Percentiles rank a stretch among this genome's conserved stretches.
Evolutionary conservation across 2,329 filamentous ascomycete species (phyloP).

Genomic region (Thelonectria discophora): DNA sequence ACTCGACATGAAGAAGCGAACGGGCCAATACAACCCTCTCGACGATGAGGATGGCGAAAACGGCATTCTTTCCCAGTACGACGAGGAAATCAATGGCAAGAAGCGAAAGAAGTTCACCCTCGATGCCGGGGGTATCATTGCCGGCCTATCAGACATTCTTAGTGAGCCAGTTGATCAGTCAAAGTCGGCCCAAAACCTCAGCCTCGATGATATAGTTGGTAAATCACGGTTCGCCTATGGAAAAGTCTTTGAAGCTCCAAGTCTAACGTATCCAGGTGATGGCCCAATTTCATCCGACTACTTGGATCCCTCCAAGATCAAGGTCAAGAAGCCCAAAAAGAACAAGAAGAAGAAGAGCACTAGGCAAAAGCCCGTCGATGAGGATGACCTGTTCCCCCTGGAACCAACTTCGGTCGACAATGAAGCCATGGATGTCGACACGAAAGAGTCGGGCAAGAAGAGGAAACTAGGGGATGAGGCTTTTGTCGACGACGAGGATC

Average conservation of each 20-base stretch:
- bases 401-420: slow-evolving; percentile 52
- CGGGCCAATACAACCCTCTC: slow-evolving; percentile 86
- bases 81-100: slow-evolving; percentile 93
- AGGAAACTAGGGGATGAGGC: slow-evolving; percentile 70
- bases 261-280: slow-evolving; percentile 38
- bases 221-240: slow-evolving; percentile 37
- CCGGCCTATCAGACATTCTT: slow-evolving; percentile 68
- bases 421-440: slow-evolving; percentile 80
- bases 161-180: slow-evolving; percentile 61
- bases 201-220: slow-evolving; percentile 78
- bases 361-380: slow-evolving; percentile 72
- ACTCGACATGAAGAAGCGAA: slow-evolving; percentile 89
- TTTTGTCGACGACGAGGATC: slow-evolving; percentile 90
- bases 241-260: not conserved
- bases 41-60: slow-evolving; percentile 71
- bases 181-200: slow-evolving; percentile 76
- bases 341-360: slow-evolving; percentile 84
- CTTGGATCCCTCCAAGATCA: slow-evolving; percentile 84
- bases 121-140: slow-evolving; percentile 76
- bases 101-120: slow-evolving; percentile 89
- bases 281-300: slow-evolving; percentile 77
- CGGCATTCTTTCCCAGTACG: slow-evolving; percentile 86
- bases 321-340: slow-evolving; percentile 95
- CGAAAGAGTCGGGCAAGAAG: slow-evolving; percentile 60
- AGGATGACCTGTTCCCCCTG: slow-evolving; percentile 66